Conservation (phyloP, 169 alveolate genomes). For the Perkinsus olseni region DNA sequence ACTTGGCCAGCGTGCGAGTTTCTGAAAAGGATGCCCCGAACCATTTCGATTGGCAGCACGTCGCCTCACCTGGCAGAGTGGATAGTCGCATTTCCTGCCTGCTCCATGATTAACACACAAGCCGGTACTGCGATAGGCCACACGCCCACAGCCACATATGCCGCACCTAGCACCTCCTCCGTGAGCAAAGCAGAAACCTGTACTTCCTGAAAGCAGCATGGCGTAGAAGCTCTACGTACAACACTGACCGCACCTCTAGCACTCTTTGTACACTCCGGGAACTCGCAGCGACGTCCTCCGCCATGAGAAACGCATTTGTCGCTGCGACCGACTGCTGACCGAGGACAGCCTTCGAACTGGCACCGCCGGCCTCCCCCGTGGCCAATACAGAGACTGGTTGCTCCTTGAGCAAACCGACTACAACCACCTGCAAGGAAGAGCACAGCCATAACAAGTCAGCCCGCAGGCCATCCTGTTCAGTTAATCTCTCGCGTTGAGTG, state of each 20-base stretch:
- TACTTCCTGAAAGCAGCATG: not conserved
- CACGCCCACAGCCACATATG: not conserved
- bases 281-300: not conserved
- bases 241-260: not conserved
- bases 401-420: not conserved
- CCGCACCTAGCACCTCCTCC: not conserved
- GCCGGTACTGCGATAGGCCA: not conserved
- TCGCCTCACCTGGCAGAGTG: not conserved
- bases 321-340: not conserved
- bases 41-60: not conserved
- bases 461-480: too few species aligned
- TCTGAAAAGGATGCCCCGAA: not conserved
- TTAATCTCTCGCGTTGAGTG: too few species aligned
- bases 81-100: not conserved
- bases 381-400: not conserved
- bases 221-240: not conserved
- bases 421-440: not conserved
- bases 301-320: not conserved
- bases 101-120: not conserved
- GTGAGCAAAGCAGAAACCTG: not conserved
- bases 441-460: too few species aligned
- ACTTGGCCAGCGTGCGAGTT: not conserved
- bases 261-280: not conserved
- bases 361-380: not conserved
- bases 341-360: not conserved